A percentile compares a stretch with the other conserved stretches of the same genome.
These are phyloP conservation scores for Colletotrichum liaoningense DNA, from an alignment of 2,329 filamentous ascomycete species.

Conservation along the genomic window DNA sequence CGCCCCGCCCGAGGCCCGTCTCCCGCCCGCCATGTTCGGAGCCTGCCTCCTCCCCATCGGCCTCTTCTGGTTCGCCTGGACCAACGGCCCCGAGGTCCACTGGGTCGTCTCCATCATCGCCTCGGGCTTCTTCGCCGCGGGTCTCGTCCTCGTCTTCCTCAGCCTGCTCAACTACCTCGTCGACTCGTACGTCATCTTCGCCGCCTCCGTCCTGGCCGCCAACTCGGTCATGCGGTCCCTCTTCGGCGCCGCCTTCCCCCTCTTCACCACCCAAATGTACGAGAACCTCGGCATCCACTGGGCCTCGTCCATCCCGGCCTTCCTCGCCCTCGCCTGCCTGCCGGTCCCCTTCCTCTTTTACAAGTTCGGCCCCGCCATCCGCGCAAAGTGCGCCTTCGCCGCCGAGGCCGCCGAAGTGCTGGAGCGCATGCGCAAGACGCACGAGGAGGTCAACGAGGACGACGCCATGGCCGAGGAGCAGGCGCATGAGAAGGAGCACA, in stretches of 20 bases:
- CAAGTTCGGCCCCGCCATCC: constrained; percentile 69
- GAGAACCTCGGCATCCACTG: constrained; percentile 76
- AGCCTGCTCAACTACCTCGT: constrained; percentile 66
- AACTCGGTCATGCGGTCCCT: constrained; percentile 78
- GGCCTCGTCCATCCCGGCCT: constrained; percentile 79
- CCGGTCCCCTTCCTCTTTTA: constrained; percentile 84
- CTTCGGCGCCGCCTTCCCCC: constrained; percentile 78
- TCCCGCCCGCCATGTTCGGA: constrained; percentile 67
- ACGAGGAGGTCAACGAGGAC: constrained; percentile 28
- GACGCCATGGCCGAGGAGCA: constrained; percentile 35
- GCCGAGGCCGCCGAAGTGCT: constrained; percentile 70
- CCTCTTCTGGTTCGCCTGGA: constrained; percentile 70
- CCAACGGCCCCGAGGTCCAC: constrained; percentile 60
- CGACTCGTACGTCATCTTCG: constrained; percentile 72
- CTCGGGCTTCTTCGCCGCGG: constrained; percentile 48
- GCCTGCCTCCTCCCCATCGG: constrained; percentile 64
- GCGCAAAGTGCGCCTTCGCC: constrained; percentile 66
- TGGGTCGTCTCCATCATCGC: constrained; percentile 58
- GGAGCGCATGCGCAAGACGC: constrained; percentile 50
- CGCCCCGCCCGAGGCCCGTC: constrained; percentile 67
- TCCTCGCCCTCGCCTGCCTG: constrained; percentile 77
- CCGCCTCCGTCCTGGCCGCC: constrained; percentile 79
- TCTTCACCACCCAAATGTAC: constrained; percentile 75
- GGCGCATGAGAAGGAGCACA: constrained; percentile 31
- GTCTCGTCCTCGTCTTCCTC: constrained; percentile 65